A percentile compares a stretch with the other conserved stretches of the same genome.
These are phyloP conservation scores for Xylaria scruposa DNA, from an alignment of 495 filamentous ascomycete genomes.

Conservation along the genomic window DNA sequence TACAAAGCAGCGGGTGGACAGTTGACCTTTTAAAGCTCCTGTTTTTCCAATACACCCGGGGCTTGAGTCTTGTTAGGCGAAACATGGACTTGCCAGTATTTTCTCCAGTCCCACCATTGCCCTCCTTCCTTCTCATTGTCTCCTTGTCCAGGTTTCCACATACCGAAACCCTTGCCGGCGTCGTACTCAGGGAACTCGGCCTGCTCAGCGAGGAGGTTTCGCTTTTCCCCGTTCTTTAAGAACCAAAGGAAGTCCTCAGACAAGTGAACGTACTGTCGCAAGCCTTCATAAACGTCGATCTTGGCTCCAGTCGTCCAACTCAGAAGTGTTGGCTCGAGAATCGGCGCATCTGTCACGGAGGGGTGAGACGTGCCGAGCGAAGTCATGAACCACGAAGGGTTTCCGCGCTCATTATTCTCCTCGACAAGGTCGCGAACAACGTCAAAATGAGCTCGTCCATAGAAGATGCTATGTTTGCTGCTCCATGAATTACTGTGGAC, in stretches of 20 bases:
- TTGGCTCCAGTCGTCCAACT: constrained; percentile 56
- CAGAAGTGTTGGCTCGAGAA: constrained; percentile 56
- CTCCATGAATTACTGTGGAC: constrained; percentile 61
- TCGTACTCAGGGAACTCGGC: constrained; percentile 49
- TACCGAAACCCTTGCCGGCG: constrained; percentile 41
- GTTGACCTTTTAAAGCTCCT: neutral
- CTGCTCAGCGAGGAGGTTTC: constrained; percentile 45
- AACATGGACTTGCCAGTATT: constrained; percentile 52
- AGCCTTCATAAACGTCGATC: constrained; percentile 47
- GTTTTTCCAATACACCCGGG: neutral
- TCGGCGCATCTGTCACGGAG: constrained; percentile 60
- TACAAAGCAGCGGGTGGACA: neutral
- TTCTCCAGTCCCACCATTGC: constrained; percentile 46
- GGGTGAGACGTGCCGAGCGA: constrained; percentile 58
- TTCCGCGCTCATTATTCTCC: constrained; percentile 42
- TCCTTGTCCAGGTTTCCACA: constrained; percentile 47
- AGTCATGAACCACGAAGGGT: constrained; percentile 60
- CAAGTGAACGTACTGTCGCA: constrained; percentile 54
- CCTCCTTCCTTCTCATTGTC: constrained; percentile 36
- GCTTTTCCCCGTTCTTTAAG: constrained; percentile 40
- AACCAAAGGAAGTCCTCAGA: constrained; percentile 53
- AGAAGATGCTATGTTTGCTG: constrained; percentile 50
- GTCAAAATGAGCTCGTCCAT: constrained; percentile 59
- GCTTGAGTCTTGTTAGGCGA: constrained; percentile 30
- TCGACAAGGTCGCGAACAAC: constrained; percentile 54